phyloP scores from a whole-genome alignment of 768 basidiomycete species.

The Podaxis pistillaris region DNA sequence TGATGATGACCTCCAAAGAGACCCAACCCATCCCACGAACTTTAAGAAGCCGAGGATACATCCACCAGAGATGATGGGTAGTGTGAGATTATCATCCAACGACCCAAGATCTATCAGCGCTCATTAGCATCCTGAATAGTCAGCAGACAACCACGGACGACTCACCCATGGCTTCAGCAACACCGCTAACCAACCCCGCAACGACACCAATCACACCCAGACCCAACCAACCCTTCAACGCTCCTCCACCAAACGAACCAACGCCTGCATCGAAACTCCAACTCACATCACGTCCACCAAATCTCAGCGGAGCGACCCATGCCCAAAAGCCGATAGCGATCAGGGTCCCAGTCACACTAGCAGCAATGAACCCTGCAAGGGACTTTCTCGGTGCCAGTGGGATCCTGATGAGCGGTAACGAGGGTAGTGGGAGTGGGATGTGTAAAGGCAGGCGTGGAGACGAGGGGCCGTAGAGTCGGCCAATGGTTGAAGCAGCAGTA shows the following conservation, averaged over 20 bases:
- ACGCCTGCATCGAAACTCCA: conserved; percentile 44
- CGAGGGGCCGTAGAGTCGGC: conserved; percentile 75
- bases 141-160: conserved; percentile 16
- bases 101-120: conserved; percentile 66
- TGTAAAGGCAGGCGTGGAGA: conserved; percentile 52
- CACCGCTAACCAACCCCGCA: conserved; percentile 76
- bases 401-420: conserved; percentile 32
- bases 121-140: neutral
- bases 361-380: conserved; percentile 80
- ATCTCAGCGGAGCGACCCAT: conserved; percentile 48
- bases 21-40: conserved; percentile 20
- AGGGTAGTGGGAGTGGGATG: conserved; percentile 29
- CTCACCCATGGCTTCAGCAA: conserved; percentile 89
- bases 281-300: conserved; percentile 32
- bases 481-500: conserved; percentile 89
- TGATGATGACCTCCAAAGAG: neutral
- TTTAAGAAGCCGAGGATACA: conserved; percentile 7
- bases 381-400: conserved; percentile 83
- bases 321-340: conserved; percentile 76
- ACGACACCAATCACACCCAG: conserved; percentile 56
- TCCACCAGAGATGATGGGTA: conserved; percentile 53
- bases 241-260: conserved; percentile 23
- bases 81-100: conserved; percentile 85
- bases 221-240: conserved; percentile 40
- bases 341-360: conserved; percentile 64